Conservation (phyloP, 2,329 filamentous ascomycete genomes). For the Claviceps sp. region DNA sequence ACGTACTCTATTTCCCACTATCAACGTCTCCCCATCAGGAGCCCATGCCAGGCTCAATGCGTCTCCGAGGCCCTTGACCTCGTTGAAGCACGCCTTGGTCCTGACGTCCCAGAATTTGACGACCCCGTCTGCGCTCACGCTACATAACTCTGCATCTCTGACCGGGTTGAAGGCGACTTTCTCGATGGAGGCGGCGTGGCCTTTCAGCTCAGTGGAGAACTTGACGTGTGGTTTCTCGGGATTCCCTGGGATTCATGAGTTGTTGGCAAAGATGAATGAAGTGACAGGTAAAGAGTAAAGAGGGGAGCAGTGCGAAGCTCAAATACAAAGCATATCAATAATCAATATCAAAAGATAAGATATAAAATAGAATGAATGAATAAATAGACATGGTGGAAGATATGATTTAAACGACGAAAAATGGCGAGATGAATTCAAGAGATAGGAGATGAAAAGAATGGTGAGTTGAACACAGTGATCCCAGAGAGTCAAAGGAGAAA, state of each 20-base stretch:
- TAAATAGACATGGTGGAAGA: not conserved
- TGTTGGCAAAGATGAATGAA: not conserved
- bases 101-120: slow-evolving; percentile 73
- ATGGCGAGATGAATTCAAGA: no score
- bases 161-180: slow-evolving; percentile 67
- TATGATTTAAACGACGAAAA: not conserved
- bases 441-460: no score
- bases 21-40: slow-evolving; percentile 53
- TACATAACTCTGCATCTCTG: slow-evolving; percentile 65
- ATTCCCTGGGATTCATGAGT: slow-evolving; percentile 42
- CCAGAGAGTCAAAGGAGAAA: no score
- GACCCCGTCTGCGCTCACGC: slow-evolving; percentile 58
- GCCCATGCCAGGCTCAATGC: slow-evolving; percentile 63
- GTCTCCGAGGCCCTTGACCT: slow-evolving; percentile 51
- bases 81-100: slow-evolving; percentile 55
- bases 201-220: slow-evolving; percentile 62
- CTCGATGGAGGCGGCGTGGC: slow-evolving; percentile 52
- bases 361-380: not conserved
- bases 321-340: no score
- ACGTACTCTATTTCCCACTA: slow-evolving; percentile 60
- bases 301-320: no score
- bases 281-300: not conserved
- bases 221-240: slow-evolving; percentile 61
- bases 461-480: no score
- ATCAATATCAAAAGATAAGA: not conserved